Percentiles rank a stretch among this genome's conserved stretches.
Conservation (phyloP, 305 asterid genomes). For the Rubia tinctorum region DNA sequence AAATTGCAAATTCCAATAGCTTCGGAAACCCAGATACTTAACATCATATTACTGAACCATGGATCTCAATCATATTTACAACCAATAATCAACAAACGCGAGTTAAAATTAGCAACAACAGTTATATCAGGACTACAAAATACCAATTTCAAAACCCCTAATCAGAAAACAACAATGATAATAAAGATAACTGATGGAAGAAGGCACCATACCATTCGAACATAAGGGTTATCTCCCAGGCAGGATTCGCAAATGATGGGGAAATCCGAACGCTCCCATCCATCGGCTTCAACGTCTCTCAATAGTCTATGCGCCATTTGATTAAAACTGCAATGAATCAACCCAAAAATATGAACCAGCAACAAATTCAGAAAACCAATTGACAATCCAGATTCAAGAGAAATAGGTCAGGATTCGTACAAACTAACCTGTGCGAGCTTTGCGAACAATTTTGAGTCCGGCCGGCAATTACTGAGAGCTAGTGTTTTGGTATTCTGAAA, state of each 20-base stretch:
- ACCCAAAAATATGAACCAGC: neutral
- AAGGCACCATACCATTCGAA: slow-evolving; percentile 62
- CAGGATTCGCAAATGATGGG: slow-evolving; percentile 93
- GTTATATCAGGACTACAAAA: neutral
- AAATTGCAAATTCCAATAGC: neutral
- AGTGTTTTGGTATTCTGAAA: too few species aligned
- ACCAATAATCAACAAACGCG: neutral
- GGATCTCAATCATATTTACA: neutral
- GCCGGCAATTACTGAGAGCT: too few species aligned
- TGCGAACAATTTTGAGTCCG: too few species aligned
- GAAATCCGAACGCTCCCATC: slow-evolving; percentile 94
- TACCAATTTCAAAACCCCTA: slow-evolving; percentile 11
- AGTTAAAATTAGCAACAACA: neutral
- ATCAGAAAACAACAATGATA: neutral
- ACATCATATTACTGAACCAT: neutral
- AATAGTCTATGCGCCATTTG: slow-evolving; percentile 86
- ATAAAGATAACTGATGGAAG: neutral
- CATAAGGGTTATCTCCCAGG: slow-evolving; percentile 89
- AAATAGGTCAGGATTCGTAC: too few species aligned
- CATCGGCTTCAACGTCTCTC: slow-evolving; percentile 89
- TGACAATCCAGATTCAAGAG: neutral
- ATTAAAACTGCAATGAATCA: neutral
- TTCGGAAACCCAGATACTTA: neutral
- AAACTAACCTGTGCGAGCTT: too few species aligned
- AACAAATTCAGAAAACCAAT: neutral